Base-by-base conservation (phyloP, 1,284 basidiomycete genomes). In the Cryptococcus sp. region DNA sequence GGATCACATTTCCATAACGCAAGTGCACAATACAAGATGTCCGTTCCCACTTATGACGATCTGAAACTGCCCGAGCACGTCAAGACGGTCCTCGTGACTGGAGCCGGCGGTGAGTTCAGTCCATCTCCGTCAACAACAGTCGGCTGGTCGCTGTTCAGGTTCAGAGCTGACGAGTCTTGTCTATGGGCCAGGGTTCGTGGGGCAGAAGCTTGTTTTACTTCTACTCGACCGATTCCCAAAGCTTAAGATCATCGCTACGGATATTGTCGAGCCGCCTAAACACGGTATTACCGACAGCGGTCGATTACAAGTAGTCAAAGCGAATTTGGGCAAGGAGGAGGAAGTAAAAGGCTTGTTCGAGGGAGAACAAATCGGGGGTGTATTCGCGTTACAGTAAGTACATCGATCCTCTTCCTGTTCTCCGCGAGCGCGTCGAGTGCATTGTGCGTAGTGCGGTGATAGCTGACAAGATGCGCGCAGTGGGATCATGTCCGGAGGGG, bases 401-500 rank as follows among this genome's bases (percentile, higher is more conserved):
- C 5, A 45, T 40, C 19, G 23, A 47, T n/a, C 42, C 20, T 47
- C n/a, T 25, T 25, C 25, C 25, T 25, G 3, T 25, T 19, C 23
- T 22, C 43, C n/a, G 42, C 1, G 27, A 19, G 20, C 49, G 4
- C 38, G 38, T 47, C 48, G 45, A 25, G n/a, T 20, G 17, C 35
- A 15, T 5, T 42, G 40, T 38, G 17, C 51, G 20, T 27, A 55
- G 42, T 30, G n/a, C 15, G 20, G 6, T 19, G 20, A 19, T 25
- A 25, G 25, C 25, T 25, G 25, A 25, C 25, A 6, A 6, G 25
- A 3, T 25, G 25, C 25, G 25, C 13, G 22, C 62, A 79, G 76
- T 65, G 85, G 85, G 1, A 85, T 86, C 72, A 86, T 87, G 86
- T 86, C 84, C n/a, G 83, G 85, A 22, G 85, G 85, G 19, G 82